Conservation (phyloP, 2,329 filamentous ascomycete species). For the Tolypocladium tropicale region DNA sequence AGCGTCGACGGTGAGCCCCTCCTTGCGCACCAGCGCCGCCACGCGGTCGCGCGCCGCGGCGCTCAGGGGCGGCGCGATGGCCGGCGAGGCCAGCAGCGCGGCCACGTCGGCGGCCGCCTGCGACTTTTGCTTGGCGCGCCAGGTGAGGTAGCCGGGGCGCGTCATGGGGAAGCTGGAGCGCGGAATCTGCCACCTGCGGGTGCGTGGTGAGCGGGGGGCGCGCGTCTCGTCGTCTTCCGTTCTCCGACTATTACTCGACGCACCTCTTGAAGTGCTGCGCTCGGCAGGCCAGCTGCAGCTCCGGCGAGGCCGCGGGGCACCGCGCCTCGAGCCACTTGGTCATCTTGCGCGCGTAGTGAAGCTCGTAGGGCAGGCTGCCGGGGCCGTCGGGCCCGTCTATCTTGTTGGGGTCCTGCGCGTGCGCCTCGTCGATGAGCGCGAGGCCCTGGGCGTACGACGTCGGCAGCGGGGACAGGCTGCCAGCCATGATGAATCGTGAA, state of each 20-base stretch:
- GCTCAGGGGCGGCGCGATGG: conserved; percentile 26
- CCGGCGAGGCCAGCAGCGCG: conserved; percentile 35
- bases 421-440: conserved; percentile 59
- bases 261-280: conserved; percentile 73
- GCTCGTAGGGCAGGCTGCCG: conserved; percentile 56
- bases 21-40: conserved; percentile 67
- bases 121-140: conserved; percentile 64
- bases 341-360: conserved; percentile 75
- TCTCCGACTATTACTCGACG: too few relatives aligned
- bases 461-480: conserved; percentile 20
- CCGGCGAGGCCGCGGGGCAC: conserved; percentile 50
- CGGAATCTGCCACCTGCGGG: conserved; percentile 63
- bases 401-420: conserved; percentile 23
- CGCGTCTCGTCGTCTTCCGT: too few relatives aligned
- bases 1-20: conserved; percentile 43
- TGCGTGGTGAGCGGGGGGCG: background rate
- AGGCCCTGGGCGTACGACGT: conserved; percentile 42
- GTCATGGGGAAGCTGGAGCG: conserved; percentile 64
- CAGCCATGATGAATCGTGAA: background rate
- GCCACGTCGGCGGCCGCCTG: conserved; percentile 47
- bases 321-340: conserved; percentile 58
- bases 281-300: conserved; percentile 65
- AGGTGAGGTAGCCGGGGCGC: conserved; percentile 66
- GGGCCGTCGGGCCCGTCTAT: conserved; percentile 31
- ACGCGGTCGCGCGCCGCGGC: conserved; percentile 49